Evolutionary conservation across 192 early-diverging fungal genomes (phyloP).

Genomic region (Umbelopsis vinacea): DNA sequence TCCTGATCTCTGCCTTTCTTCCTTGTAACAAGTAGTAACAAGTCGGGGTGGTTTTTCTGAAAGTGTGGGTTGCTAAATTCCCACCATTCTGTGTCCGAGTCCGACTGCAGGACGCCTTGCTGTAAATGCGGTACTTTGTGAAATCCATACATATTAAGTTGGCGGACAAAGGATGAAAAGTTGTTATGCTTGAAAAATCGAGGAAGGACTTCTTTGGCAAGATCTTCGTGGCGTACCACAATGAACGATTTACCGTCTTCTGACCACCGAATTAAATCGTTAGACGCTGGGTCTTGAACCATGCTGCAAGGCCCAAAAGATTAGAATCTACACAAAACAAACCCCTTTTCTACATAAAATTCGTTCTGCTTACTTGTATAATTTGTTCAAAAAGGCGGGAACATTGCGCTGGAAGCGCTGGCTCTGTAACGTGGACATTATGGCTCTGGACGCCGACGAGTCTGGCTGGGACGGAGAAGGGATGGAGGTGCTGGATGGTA

Average conservation of each 20-base stretch:
- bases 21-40: conserved; percentile 84
- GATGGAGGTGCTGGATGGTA: background rate
- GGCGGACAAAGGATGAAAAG: conserved; percentile 89
- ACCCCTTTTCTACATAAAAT: background rate
- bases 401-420: conserved; percentile 52
- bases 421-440: conserved; percentile 23
- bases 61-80: conserved; percentile 94
- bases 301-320: conserved; percentile 61
- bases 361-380: conserved; percentile 73
- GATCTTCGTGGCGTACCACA: conserved; percentile 49
- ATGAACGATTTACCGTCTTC: conserved; percentile 88
- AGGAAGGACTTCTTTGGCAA: conserved; percentile 66
- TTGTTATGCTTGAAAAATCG: conserved; percentile 93
- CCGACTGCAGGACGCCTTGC: conserved; percentile 84
- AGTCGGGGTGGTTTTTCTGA: conserved; percentile 86
- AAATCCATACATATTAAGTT: conserved; percentile 97
- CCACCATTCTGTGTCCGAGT: conserved; percentile 79
- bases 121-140: conserved; percentile 95
- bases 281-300: conserved; percentile 84
- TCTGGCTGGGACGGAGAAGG: background rate
- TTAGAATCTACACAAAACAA: background rate
- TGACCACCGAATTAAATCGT: conserved; percentile 90
- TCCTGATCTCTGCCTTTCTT: conserved; percentile 67
- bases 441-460: conserved; percentile 11
- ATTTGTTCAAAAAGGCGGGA: conserved; percentile 92